Base-by-base conservation (phyloP, 2,329 filamentous ascomycete species). In the Fusarium veterinarium region DNA sequence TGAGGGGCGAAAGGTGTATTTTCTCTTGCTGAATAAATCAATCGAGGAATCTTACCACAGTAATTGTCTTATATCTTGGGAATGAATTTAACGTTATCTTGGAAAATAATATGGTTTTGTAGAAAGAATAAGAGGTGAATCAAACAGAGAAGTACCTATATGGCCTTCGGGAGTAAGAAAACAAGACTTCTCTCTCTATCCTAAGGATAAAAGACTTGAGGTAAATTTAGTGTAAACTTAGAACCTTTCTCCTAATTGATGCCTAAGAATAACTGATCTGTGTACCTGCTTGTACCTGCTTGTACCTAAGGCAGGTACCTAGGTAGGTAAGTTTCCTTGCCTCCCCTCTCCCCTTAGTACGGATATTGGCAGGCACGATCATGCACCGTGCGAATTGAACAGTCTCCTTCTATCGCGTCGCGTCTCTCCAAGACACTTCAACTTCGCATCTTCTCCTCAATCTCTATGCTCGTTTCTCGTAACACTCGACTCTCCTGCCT, bases 361-460 rank as follows among this genome's bases (percentile, higher is more conserved):
- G 44, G 40, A 19, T 57, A 46, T 31, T 30, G 30, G 40, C 13
- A 37, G n/a, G 8, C 61, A 19, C 33, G 23, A 52, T 38, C 17
- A 40, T 41, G 64, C 55, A 64, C 56, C 52, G 55, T 73, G 72
- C 56, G 59, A 61, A 61, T 31, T 52, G 33, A 33, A 11, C 23
- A 20, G 17, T 25, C 41, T 63, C 31, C 31, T 57, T 40, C 41
- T 33, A 58, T 61, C 59, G 59, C 67, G 59, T 72, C 71, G 71
- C 71, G 71, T 71, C 45, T 57, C 30, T 33, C 28, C 30, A 56
- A 58, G 35, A 17, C 38, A 56, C 25, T 55, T 71, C 37, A 4
- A 53, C 55, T 20, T 62, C 37, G 16, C 60, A 60, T 45, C 71
- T 64, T 46, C 59, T 60, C 44, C 30, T 42, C 41, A 55, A 49